phyloP scores from a whole-genome alignment of 306 rosid species.

The Gastrolobium bilobum region DNA sequence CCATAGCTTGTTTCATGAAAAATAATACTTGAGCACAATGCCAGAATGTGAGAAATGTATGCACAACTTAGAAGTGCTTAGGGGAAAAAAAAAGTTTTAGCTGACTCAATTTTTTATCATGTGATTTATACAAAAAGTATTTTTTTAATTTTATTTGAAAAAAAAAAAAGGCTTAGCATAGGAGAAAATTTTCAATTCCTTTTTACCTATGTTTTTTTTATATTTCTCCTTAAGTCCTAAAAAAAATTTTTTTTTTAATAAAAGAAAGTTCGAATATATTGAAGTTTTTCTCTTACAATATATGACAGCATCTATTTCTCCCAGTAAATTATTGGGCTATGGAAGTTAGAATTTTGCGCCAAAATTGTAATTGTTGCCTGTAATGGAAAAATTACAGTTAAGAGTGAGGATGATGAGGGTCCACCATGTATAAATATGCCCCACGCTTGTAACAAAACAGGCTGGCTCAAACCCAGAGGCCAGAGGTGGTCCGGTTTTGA shows the following conservation, averaged over 20 bases:
- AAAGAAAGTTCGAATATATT: too few species aligned
- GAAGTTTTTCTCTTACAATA: neutral
- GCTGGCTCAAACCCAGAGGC: constrained; percentile 45
- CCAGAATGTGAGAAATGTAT: constrained; percentile 5
- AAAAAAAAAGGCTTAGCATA: too few species aligned
- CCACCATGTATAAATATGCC: constrained; percentile 48
- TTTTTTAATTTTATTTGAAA: too few species aligned
- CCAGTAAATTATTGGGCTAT: constrained; percentile 18
- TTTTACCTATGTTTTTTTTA: too few species aligned
- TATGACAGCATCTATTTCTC: constrained; percentile 31
- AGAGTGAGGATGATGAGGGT: constrained; percentile 40
- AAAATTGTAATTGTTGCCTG: constrained; percentile 59
- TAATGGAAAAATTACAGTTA: constrained; percentile 54
- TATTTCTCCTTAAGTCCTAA: too few species aligned
- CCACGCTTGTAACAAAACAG: constrained; percentile 51
- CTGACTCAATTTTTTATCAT: neutral
- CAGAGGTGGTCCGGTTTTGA: constrained; percentile 45
- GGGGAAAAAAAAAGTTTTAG: neutral
- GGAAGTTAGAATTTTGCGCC: constrained; percentile 45
- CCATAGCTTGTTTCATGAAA: neutral
- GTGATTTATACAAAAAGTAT: neutral
- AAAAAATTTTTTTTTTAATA: too few species aligned
- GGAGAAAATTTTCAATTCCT: too few species aligned
- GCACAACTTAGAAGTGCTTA: neutral
- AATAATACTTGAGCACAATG: neutral